Evolutionary conservation across 2,329 filamentous ascomycete genomes (phyloP).

Genomic region (Aspergillus fischeri): DNA sequence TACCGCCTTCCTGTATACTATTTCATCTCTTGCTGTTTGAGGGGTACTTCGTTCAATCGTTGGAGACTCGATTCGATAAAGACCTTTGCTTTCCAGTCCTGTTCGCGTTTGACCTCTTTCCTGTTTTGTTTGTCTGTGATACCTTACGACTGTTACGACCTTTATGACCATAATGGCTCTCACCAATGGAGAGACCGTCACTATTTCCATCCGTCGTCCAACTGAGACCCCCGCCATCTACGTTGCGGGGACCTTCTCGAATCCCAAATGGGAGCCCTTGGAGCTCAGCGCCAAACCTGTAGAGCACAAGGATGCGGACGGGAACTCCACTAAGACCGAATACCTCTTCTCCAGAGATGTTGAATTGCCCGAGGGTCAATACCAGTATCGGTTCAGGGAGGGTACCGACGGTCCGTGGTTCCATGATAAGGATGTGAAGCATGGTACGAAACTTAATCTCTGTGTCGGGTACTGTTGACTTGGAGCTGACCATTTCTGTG

Average conservation of each 20-base stretch:
- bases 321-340: constrained; percentile 14
- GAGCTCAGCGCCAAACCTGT: constrained; percentile 21
- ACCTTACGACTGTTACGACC: constrained; percentile 19
- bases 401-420: constrained; percentile 23
- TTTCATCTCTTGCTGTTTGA: constrained; percentile 2
- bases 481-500: background rate
- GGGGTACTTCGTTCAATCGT: background rate
- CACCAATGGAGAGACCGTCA: constrained; percentile 19
- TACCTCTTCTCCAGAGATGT: constrained; percentile 20
- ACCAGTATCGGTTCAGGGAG: constrained; percentile 26
- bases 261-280: constrained; percentile 25
- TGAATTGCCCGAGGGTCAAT: constrained; percentile 17
- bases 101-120: constrained; percentile 17
- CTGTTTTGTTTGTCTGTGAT: background rate
- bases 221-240: constrained; percentile 22
- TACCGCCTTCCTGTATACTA: constrained; percentile 14
- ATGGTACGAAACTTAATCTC: constrained; percentile 16
- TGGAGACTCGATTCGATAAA: constrained; percentile 3
- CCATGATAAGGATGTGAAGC: constrained; percentile 22
- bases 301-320: constrained; percentile 11
- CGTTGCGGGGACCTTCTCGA: constrained; percentile 24
- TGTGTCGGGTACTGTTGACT: background rate
- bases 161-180: constrained; percentile 18
- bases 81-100: constrained; percentile 7
- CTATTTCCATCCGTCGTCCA: constrained; percentile 24